Evolutionary conservation across 768 basidiomycete species (phyloP).

Genomic region (Russula abietina): DNA sequence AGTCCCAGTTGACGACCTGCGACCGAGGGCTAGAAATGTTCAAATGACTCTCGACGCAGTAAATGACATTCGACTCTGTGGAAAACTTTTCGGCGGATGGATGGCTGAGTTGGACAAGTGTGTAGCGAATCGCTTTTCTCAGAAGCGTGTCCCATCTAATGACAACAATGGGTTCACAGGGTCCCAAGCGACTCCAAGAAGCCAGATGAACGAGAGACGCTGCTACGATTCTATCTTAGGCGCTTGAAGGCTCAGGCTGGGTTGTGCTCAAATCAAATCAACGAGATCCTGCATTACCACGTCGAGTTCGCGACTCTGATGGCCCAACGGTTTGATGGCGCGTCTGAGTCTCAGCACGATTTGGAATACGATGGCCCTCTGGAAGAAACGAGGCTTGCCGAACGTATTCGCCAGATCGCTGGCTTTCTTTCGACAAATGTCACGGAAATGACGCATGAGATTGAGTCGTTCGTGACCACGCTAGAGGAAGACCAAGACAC

Average conservation of each 20-base stretch:
- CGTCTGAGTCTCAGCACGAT: slow-evolving; percentile 14
- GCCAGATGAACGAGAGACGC: not conserved
- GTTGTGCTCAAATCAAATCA: slow-evolving; percentile 10
- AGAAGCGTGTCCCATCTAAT: not conserved
- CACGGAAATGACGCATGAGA: not conserved
- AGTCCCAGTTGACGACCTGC: slow-evolving; percentile 1
- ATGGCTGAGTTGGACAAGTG: slow-evolving; percentile 12
- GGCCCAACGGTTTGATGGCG: slow-evolving; percentile 11
- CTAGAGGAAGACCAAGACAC: slow-evolving; percentile 7
- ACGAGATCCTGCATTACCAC: slow-evolving; percentile 14
- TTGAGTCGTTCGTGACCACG: slow-evolving; percentile 4
- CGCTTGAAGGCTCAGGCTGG: slow-evolving; percentile 2
- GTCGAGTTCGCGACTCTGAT: slow-evolving; percentile 9
- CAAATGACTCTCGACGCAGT: slow-evolving; percentile 3
- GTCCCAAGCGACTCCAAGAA: not conserved
- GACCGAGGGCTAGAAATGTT: slow-evolving; percentile 2
- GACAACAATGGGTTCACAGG: not conserved
- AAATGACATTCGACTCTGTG: slow-evolving; percentile 15
- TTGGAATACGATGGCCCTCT: slow-evolving; percentile 1
- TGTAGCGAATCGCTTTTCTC: not conserved
- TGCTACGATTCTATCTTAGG: slow-evolving; percentile 1
- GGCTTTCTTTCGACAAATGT: slow-evolving; percentile 9
- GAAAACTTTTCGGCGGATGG: slow-evolving; percentile 16
- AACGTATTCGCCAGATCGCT: slow-evolving; percentile 6
- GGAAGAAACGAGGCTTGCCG: slow-evolving; percentile 11